Base-by-base conservation (phyloP, 805 yeast genomes). In the Pichia cabralensis region DNA sequence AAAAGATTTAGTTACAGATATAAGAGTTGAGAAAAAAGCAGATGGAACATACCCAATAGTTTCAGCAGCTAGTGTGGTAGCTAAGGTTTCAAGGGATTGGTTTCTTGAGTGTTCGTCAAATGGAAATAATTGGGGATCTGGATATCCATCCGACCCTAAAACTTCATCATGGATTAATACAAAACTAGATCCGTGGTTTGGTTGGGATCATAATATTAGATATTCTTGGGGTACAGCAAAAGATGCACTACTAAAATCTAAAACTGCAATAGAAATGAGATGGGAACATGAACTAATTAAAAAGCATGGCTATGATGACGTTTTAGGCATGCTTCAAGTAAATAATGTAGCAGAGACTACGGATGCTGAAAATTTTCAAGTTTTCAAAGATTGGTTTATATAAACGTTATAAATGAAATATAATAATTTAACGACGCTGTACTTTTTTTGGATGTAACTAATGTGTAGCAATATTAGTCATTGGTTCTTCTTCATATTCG, bases 221-320 rank as follows among this genome's bases (percentile, higher is more conserved):
- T 92, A 79, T 49, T 84, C 94, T 25, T 92, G 99, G 99, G 92
- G 84, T 47, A 92, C 98, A 0, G 75, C 95, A 2, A 75, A 73
- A 44, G 94, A 84, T 41, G 64, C 82, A 24, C 56, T 89, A 26
- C 65, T 64, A 10, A 70, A 65, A 26, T 61, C 66, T 28, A 68
- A 67, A 0, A n/a, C n/a, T n/a, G 75, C 67, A 1, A 26, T 38
- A 15, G 62, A 62, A 1, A 72, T 85, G 35, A 67, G 69, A 14
- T 85, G 89, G 76, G 74, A 69, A 34, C 75, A 68, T 19, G 70
- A 67, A 31, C 52, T 57, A 3, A 52, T 34, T 8, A 37, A 28
- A 19, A 31, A 37, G n/a, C 40, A 31, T 24, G 40, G 36, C 10
- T 30, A 31, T 18, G 32, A 31, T 12, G 36, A 41, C 15, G 40